These are phyloP conservation scores for Teunomyces barrocoloradensis DNA, from an alignment of 805 yeast genomes.

Conservation along the genomic window DNA sequence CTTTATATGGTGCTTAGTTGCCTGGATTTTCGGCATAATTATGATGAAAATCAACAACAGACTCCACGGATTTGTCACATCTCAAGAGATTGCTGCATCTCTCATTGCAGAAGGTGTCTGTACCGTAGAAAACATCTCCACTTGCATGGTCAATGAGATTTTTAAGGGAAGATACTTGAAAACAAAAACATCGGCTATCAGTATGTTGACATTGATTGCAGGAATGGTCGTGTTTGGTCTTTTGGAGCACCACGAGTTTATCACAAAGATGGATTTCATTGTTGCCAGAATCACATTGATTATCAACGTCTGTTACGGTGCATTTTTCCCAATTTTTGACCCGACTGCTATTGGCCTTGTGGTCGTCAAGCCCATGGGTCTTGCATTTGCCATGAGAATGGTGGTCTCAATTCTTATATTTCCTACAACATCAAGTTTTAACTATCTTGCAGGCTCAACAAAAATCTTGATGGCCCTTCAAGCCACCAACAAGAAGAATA, in stretches of 20 bases:
- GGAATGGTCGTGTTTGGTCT: slow-evolving; percentile 24
- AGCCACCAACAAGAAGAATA: slow-evolving; percentile 17
- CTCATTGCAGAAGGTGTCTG: slow-evolving; percentile 27
- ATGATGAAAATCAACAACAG: slow-evolving; percentile 23
- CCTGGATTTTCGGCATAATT: slow-evolving; percentile 23
- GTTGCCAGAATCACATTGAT: slow-evolving; percentile 20
- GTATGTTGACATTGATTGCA: slow-evolving; percentile 20
- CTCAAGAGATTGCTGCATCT: slow-evolving; percentile 11
- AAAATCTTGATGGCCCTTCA: slow-evolving; percentile 13
- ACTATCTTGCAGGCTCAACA: slow-evolving; percentile 17
- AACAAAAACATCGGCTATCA: slow-evolving; percentile 22
- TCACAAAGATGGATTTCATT: slow-evolving; percentile 15
- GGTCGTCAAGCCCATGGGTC: slow-evolving; percentile 24
- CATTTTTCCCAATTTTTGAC: slow-evolving; percentile 25
- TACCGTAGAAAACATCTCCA: slow-evolving; percentile 14
- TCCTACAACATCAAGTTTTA: slow-evolving; percentile 27
- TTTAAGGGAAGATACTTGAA: slow-evolving; percentile 27
- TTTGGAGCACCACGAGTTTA: slow-evolving; percentile 1
- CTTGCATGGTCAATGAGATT: slow-evolving; percentile 19
- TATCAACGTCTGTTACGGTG: slow-evolving; percentile 23
- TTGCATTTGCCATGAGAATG: slow-evolving; percentile 21
- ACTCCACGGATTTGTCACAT: slow-evolving; percentile 25
- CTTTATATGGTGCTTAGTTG: slow-evolving; percentile 14
- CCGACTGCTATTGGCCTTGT: slow-evolving; percentile 18
- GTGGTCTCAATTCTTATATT: slow-evolving; percentile 18